A percentile compares a stretch with the other conserved stretches of the same genome.
These are phyloP conservation scores for Tetracladium maxilliforme DNA, from an alignment of 2,329 filamentous ascomycete genomes.

Conservation along the genomic window DNA sequence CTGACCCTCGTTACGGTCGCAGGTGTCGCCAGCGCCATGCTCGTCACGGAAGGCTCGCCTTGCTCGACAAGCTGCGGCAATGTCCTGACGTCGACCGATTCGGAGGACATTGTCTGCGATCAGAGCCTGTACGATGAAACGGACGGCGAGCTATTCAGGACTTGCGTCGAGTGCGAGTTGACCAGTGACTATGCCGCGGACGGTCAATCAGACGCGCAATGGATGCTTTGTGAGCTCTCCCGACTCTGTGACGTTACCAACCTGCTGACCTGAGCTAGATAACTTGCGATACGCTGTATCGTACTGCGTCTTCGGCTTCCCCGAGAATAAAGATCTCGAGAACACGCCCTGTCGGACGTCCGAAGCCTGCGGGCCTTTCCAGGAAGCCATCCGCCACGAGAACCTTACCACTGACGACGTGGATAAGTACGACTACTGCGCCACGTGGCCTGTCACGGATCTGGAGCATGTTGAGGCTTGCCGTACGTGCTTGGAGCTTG, in stretches of 20 bases:
- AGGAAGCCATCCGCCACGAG: constrained; percentile 28
- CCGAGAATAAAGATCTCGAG: constrained; percentile 22
- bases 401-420: constrained; percentile 29
- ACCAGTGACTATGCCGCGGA: constrained; percentile 27
- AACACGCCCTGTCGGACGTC: constrained; percentile 20
- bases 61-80: no score
- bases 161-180: constrained; percentile 36
- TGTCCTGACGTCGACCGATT: no score
- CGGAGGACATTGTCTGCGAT: no score
- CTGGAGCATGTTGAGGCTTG: constrained; percentile 25
- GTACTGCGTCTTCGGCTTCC: constrained; percentile 37
- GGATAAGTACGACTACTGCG: constrained; percentile 40
- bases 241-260: not conserved
- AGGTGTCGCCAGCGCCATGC: no score
- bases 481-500: constrained; percentile 26
- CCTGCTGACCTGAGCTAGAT: constrained; percentile 20
- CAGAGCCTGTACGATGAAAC: no score
- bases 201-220: constrained; percentile 35
- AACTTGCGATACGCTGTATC: constrained; percentile 41
- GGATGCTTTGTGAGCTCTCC: constrained; percentile 33
- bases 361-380: constrained; percentile 34
- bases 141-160: constrained; percentile 7
- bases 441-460: constrained; percentile 29
- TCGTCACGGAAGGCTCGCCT: no score
- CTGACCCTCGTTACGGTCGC: no score